Evolutionary conservation across 2,329 filamentous ascomycete genomes (phyloP), one percentile per base, ranked within the genome.

Genomic region (Sclerotinia sclerotiorum): DNA sequence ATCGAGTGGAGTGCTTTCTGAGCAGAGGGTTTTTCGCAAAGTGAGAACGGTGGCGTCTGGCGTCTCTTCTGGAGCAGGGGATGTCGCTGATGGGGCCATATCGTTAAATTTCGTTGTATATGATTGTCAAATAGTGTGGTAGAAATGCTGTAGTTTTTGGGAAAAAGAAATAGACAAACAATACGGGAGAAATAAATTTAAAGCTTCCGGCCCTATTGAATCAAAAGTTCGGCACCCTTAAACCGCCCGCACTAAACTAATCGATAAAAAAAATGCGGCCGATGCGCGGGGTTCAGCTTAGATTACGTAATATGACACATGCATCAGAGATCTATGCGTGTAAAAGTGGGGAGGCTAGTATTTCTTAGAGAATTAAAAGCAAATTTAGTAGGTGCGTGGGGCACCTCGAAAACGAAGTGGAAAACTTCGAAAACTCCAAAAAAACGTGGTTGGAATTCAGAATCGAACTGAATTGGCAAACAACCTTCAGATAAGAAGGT

Each of bases 1-100:
- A 51, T 94, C 90, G 67, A 99, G 90, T 57, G 94, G 88, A 71
- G 91, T 90, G 19, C 85, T 81, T 82, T 98, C 95, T 61, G 91
- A 90, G 75, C 86, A 89, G 70, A 99, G 88, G 69, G 90, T 91
- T 76, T 90, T 85, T 77, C 93, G 90, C 65, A 96, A 79, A 46
- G 78, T 76, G 55, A 78, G 71, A 70, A 84, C 77, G 10, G 81
- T 81, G 65, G 76, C 73, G 69, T 80, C 78, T 17, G 63, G 51
- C 11, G 39, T 35, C 35, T 51, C 56, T 39, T 42, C 56, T 32
- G 71, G 66, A 56, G 71, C 54, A 32, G 73, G 72, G 44, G 72
- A 77, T n/a, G 73, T 76, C 48, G 76, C 73, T 70, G 76, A 75
- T 51, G 76, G 74, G 24, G 77, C 69, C 78, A 80, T 80, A 13